Evolutionary conservation across 176 grass and related monocot genomes (phyloP), one percentile per base, ranked within the genome.

Genomic region (Oryza punctata): DNA sequence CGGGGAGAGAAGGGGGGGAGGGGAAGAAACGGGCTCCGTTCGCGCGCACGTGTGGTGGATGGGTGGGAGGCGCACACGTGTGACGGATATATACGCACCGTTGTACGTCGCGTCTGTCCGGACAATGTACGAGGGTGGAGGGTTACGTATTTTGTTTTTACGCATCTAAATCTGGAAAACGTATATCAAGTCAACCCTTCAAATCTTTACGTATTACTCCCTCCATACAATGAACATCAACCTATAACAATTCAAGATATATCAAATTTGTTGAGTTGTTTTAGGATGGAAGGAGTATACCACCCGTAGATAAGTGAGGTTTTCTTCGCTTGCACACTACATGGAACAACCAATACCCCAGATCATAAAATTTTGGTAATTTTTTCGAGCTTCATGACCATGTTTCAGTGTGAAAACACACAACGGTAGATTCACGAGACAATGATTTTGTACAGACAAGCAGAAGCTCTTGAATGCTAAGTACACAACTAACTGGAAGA

Each of bases 31-130:
- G 46, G 27, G 47, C 45, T 71, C 54, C 19, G 70, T 67, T 65
- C 38, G 88, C 81, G 74, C 84, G 28, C 88, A 86, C 84, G 81
- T 88, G 87, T 84, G 87, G 74, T 18, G 84, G 79, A 73, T 44
- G 73, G 82, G 32, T 32, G 16, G 28, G 63, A 21, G 32, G 69
- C 32, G 27, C 47, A 69, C 76, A 85, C 73, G 89, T 85, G 82
- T 77, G 87, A 78, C 23, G 74, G 57, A 77, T 60, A 67, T 59
- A 60, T 49, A 32, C 33, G 54, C 61, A 41, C 37, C 5, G 63
- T 64, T 61, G n/a, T 61, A 35, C 85, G 49, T 87, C 85, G 72
- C 70, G 64, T 76, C 71, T 32, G 70, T 33, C 70, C 1, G 29
- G 18, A 13, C 24, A 18, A 13, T 2, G 47, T 33, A 47, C 10